These are phyloP conservation scores for Ambispora gerdemannii DNA, from an alignment of 192 early-diverging fungal genomes.

Conservation along the genomic window DNA sequence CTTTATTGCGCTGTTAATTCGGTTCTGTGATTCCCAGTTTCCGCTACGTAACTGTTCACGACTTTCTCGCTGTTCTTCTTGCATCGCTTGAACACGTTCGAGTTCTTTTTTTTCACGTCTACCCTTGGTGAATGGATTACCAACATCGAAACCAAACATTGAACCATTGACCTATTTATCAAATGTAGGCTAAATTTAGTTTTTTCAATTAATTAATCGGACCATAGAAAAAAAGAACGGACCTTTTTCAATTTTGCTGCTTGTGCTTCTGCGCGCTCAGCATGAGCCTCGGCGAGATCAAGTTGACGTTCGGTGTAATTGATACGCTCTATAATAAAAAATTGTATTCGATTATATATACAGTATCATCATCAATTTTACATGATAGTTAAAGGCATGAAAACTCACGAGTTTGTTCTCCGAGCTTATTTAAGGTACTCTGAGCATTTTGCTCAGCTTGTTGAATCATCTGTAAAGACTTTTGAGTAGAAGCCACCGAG, in stretches of 20 bases:
- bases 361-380: too few relatives aligned
- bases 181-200: too few relatives aligned
- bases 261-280: conserved; percentile 51
- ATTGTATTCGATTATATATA: too few relatives aligned
- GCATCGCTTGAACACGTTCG: conserved; percentile 46
- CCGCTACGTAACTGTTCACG: conserved; percentile 52
- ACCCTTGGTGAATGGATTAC: conserved; percentile 65
- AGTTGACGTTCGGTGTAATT: conserved; percentile 60
- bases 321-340: conserved; percentile 33
- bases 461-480: conserved; percentile 58
- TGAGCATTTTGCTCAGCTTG: conserved; percentile 59
- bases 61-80: conserved; percentile 49
- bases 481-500: conserved; percentile 63
- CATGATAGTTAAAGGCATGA: too few relatives aligned
- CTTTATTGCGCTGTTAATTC: conserved; percentile 47
- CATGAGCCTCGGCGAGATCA: conserved; percentile 59
- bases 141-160: conserved; percentile 66
- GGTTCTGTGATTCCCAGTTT: conserved; percentile 57
- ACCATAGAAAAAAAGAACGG: too few relatives aligned
- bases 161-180: conserved; percentile 64
- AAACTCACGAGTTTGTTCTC: conserved; percentile 57
- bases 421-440: conserved; percentile 62
- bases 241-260: conserved; percentile 55
- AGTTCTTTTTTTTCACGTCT: conserved; percentile 59
- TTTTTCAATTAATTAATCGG: neutral